Conservation (phyloP, 371 early-diverging fungal species). For the Umbelopsis sp. region DNA sequence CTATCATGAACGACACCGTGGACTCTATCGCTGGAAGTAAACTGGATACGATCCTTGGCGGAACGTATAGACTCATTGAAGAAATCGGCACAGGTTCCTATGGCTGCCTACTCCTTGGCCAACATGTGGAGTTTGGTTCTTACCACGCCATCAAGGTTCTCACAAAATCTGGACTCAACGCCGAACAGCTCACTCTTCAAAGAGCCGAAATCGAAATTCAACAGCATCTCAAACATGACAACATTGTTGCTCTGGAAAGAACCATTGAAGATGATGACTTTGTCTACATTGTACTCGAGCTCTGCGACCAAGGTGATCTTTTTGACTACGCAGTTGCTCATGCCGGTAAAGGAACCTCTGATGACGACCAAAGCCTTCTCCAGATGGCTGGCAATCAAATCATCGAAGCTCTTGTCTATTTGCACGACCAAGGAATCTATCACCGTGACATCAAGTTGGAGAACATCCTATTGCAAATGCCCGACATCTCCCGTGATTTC, state of each 20-base stretch:
- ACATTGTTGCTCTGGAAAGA: conserved; percentile 65
- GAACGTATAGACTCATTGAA: conserved; percentile 55
- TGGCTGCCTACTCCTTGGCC: conserved; percentile 64
- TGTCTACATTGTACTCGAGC: conserved; percentile 66
- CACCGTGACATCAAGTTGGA: conserved; percentile 85
- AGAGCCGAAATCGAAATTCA: conserved; percentile 79
- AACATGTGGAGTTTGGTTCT: conserved; percentile 39
- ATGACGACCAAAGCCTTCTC: conserved; percentile 40
- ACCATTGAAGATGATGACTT: conserved; percentile 56
- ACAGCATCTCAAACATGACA: conserved; percentile 63
- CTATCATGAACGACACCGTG: conserved; percentile 12
- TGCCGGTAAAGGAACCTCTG: conserved; percentile 33
- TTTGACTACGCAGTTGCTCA: conserved; percentile 61
- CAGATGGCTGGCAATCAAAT: conserved; percentile 57
- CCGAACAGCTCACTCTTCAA: conserved; percentile 65
- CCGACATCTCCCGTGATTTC: conserved; percentile 34
- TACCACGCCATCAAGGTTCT: conserved; percentile 77
- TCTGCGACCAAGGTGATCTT: conserved; percentile 66
- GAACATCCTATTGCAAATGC: conserved; percentile 64
- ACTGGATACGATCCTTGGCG: conserved; percentile 35
- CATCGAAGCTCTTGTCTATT: conserved; percentile 56
- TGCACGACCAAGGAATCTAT: conserved; percentile 60
- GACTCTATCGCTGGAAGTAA: conserved; percentile 25
- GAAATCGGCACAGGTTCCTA: conserved; percentile 66
- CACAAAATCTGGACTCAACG: conserved; percentile 64